Conservation (phyloP, 306 rosid species). For the Prunus mume region DNA sequence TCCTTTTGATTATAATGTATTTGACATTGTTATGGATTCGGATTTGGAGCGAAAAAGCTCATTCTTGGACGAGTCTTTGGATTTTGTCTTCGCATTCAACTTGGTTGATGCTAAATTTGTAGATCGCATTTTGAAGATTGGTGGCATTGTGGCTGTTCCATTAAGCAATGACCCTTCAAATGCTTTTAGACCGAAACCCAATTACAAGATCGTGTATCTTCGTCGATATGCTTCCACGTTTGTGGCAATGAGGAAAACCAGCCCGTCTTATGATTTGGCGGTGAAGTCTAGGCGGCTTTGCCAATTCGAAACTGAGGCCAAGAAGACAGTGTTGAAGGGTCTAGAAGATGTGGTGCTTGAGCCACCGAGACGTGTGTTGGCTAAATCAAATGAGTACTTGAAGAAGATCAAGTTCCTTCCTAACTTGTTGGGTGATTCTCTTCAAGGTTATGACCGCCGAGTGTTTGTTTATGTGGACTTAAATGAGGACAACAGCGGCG, state of each 20-base stretch:
- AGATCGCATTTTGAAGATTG: conserved; percentile 46
- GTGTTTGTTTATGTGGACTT: conserved; percentile 45
- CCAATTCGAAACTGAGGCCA: conserved; percentile 19
- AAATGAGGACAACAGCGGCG: conserved; percentile 34
- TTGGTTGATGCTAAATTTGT: conserved; percentile 39
- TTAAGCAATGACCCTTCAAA: conserved; percentile 30
- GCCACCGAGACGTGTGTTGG: conserved; percentile 37
- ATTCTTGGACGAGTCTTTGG: conserved; percentile 41
- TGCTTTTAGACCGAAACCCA: conserved; percentile 28
- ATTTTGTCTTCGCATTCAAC: conserved; percentile 46
- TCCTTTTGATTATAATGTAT: conserved; percentile 9
- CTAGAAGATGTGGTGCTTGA: conserved; percentile 54
- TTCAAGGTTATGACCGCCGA: conserved; percentile 34
- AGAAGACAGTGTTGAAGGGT: conserved; percentile 27
- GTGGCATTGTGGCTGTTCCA: conserved; percentile 63
- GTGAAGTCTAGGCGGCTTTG: conserved; percentile 36
- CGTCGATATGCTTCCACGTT: conserved; percentile 37
- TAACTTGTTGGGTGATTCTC: conserved; percentile 51
- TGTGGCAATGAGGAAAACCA: conserved; percentile 49
- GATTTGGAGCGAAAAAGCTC: conserved; percentile 35
- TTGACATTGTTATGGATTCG: conserved; percentile 36
- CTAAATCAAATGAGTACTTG: conserved; percentile 29
- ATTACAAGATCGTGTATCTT: conserved; percentile 50
- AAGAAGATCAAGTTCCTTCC: conserved; percentile 59
- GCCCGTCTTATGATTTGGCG: background rate